Evolutionary conservation across 805 yeast genomes (phyloP), one percentile per base, ranked within the genome.

Genomic region (Candida insectorum): DNA sequence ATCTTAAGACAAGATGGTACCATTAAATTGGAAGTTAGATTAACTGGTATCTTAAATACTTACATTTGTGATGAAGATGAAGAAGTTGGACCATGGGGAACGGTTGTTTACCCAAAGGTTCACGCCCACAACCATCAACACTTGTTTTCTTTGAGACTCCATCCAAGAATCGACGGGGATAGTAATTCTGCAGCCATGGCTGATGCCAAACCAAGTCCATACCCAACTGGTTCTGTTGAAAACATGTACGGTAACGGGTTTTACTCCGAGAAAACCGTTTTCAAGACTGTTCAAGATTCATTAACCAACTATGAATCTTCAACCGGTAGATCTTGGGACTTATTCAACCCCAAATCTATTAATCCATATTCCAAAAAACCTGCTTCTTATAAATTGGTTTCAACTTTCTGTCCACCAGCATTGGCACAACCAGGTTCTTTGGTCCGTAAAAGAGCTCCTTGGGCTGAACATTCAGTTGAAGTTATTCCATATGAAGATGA

Each of bases 81-180:
- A 58, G 76, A 70, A 27, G 54, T 73, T 44, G 82, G 81, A 15
- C 86, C 85, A 48, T 84, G 84, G 81, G 94, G 91, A 39, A 81
- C 91, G 20, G 69, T 71, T 48, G 91, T 84, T 33, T 83, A 82
- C 58, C 93, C 93, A 39, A 74, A 76, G 45, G 85, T 80, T 36
- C 81, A 81, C 51, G 94, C 94, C 26, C 91, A 84, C 65, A 83
- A 84, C 60, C 94, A 84, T 63, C 94, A 85, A 71, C 93, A 84
- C 64, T 62, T 84, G 64, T 84, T 84, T 60, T 74, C 86, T 13
- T 68, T 84, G 46, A 75, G 94, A 69, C 56, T 84, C 45, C 85
- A 85, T 54, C 91, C 94, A 46, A 75, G 87, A 69, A 64, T 84
- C 41, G 93, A 84, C 47, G 93, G 93, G 51, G 84, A 79, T 43